phyloP scores from a whole-genome alignment of 352 stramenopile genomes.

The Globisporangium iwayamae region DNA sequence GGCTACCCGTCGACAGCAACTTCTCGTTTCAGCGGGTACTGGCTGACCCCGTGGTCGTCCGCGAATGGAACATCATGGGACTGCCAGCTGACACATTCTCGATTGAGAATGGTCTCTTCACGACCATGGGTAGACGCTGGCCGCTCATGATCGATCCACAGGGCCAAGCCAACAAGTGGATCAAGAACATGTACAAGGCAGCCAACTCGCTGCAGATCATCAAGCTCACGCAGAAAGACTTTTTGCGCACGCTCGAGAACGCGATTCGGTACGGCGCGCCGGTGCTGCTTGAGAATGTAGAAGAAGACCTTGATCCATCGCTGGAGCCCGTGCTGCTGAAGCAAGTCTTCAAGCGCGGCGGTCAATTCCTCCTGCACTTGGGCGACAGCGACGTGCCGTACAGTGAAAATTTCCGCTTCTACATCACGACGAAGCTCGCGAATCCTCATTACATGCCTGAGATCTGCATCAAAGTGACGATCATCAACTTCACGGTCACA shows the following conservation, averaged over 20 bases:
- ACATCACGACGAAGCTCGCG: slow-evolving; percentile 93
- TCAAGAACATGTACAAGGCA: slow-evolving; percentile 91
- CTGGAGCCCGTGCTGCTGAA: slow-evolving; percentile 92
- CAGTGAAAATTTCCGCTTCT: slow-evolving; percentile 91
- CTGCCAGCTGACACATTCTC: slow-evolving; percentile 91
- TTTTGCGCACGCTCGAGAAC: slow-evolving; percentile 90
- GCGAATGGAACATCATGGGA: slow-evolving; percentile 92
- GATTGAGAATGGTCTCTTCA: slow-evolving; percentile 93
- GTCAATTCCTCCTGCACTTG: slow-evolving; percentile 85
- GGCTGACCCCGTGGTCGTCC: slow-evolving; percentile 82
- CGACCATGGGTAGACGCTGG: slow-evolving; percentile 87
- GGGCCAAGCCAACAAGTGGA: slow-evolving; percentile 93
- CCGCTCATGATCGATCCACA: slow-evolving; percentile 94
- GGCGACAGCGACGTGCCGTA: slow-evolving; percentile 92
- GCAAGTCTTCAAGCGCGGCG: slow-evolving; percentile 91
- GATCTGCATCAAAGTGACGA: slow-evolving; percentile 93
- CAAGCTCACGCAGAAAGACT: slow-evolving; percentile 91
- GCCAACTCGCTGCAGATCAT: slow-evolving; percentile 85
- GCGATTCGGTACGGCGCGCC: slow-evolving; percentile 89
- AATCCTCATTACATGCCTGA: slow-evolving; percentile 95
- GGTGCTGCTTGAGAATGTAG: slow-evolving; percentile 93
- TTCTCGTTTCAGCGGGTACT: slow-evolving; percentile 87
- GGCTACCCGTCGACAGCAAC: slow-evolving; percentile 78
- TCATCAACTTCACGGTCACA: slow-evolving; percentile 95
- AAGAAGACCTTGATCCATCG: slow-evolving; percentile 90